Conservation (phyloP, 1,284 basidiomycete species). For the Amylostereum areolatum region DNA sequence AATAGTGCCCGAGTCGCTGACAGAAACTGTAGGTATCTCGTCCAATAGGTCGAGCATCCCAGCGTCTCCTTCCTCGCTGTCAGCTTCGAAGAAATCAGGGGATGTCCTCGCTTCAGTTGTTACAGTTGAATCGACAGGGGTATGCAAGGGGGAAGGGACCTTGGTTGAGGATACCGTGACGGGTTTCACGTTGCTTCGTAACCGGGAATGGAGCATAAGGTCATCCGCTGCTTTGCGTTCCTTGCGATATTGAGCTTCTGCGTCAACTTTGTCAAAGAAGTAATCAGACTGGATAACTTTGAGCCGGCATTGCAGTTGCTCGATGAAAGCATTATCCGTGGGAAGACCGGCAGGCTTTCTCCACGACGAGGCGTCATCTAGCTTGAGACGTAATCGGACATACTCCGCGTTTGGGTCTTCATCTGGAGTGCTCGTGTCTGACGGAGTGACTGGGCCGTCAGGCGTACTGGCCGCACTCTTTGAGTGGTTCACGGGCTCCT, state of each 20-base stretch:
- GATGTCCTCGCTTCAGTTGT: not conserved
- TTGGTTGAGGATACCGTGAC: conserved; percentile 1
- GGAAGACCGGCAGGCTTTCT: conserved; percentile 26
- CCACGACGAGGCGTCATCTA: conserved; percentile 37
- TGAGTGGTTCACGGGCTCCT: too few relatives aligned
- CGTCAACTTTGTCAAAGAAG: conserved; percentile 71
- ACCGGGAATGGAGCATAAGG: conserved; percentile 43
- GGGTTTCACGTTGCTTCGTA: conserved; percentile 33
- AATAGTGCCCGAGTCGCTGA: conserved; percentile 46
- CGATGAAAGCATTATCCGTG: conserved; percentile 34
- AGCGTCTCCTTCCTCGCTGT: conserved; percentile 48
- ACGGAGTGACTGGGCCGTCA: conserved; percentile 8
- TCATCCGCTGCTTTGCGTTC: conserved; percentile 53
- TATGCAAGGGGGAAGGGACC: conserved; percentile 7
- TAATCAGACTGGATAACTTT: conserved; percentile 59
- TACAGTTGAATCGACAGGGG: not conserved
- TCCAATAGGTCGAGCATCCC: conserved; percentile 82
- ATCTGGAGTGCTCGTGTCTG: conserved; percentile 26
- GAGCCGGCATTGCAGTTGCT: conserved; percentile 48
- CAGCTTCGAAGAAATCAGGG: conserved; percentile 44
- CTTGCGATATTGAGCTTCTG: conserved; percentile 50
- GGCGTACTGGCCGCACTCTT: too few relatives aligned
- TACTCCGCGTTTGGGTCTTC: conserved; percentile 63
- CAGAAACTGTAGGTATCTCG: conserved; percentile 48
- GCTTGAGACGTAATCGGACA: conserved; percentile 50